A percentile compares a stretch with the other conserved stretches of the same genome.
Evolutionary conservation across 345 rosid genomes (phyloP).

Genomic region (Syzygium grande): DNA sequence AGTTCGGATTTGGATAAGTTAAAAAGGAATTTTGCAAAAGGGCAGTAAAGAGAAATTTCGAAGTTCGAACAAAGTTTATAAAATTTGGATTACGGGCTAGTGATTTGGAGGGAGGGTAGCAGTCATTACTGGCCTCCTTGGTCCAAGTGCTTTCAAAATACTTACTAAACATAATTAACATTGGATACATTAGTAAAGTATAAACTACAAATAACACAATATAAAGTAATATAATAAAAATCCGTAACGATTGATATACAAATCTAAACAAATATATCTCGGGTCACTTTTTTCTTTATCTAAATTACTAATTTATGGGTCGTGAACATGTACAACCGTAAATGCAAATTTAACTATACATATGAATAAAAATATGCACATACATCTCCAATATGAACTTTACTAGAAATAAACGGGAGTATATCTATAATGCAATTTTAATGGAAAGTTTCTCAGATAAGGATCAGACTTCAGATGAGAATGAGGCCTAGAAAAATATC

Average conservation of each 20-base stretch:
- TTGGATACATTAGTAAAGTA: background rate
- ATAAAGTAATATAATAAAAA: background rate
- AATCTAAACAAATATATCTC: background rate
- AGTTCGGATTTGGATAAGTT: background rate
- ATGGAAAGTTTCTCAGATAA: background rate
- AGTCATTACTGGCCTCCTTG: background rate
- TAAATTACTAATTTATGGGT: background rate
- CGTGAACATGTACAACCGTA: background rate
- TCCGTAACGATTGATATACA: background rate
- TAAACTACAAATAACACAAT: background rate
- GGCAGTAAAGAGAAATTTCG: background rate
- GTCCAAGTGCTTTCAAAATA: background rate
- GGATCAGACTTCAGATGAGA: background rate
- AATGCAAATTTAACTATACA: too few species aligned
- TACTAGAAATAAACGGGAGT: background rate
- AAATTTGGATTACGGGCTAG: background rate
- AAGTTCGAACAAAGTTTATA: background rate
- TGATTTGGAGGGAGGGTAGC: background rate
- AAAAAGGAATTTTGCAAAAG: background rate
- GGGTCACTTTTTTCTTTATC: background rate
- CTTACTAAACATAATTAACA: too few species aligned
- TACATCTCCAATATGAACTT: background rate
- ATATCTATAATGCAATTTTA: too few species aligned
- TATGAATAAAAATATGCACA: background rate
- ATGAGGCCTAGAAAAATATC: background rate